Evolutionary conservation across 257 asterid genomes (phyloP), one percentile per base, ranked within the genome.

Genomic region (Rubia yunnanensis): DNA sequence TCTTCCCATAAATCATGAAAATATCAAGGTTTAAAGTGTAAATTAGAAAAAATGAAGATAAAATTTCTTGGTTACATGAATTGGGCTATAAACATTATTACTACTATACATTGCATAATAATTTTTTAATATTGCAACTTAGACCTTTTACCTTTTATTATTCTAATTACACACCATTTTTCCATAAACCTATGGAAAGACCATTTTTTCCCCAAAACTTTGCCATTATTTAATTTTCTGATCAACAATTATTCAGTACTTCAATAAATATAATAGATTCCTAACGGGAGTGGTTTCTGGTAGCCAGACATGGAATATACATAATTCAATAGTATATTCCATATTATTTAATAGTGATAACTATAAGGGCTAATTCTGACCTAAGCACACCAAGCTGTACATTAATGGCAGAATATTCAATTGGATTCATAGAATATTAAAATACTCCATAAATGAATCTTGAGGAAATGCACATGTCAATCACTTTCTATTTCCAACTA

Each of bases 361-460:
- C 6, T 32, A 44, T 28, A 28, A 7, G 17, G 18, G 13, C 24
- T 18, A 28, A 59, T 30, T 32, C 28, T 60, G 41, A 60, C 64
- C 23, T 34, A 22, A 41, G 18, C 26, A n/a, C 35, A n/a, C 63
- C 57, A 20, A 48, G 23, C 17, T 15, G 54, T 3, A 0, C 11
- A 5, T n/a, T 39, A 17, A 49, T 22, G 57, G 52, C 6, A 28
- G 70, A 64, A 64, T 71, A 71, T 71, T 71, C 75, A 55, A 54
- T 15, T 18, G 55, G 68, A 69, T 69, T 70, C 55, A 46, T 15
- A n/a, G 44, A 46, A 18, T 17, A 32, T 11, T 8, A 60, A 8
- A 41, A 7, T 14, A 44, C 0, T 28, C 67, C 57, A 4, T 7
- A 2, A 34, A 41, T 14, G 7, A 63, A 14, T 63, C 36, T 44